Percentiles rank a stretch among this genome's conserved stretches.
Evolutionary conservation across 1,284 basidiomycete genomes (phyloP).

Genomic region (Ceratobasidium sp.): DNA sequence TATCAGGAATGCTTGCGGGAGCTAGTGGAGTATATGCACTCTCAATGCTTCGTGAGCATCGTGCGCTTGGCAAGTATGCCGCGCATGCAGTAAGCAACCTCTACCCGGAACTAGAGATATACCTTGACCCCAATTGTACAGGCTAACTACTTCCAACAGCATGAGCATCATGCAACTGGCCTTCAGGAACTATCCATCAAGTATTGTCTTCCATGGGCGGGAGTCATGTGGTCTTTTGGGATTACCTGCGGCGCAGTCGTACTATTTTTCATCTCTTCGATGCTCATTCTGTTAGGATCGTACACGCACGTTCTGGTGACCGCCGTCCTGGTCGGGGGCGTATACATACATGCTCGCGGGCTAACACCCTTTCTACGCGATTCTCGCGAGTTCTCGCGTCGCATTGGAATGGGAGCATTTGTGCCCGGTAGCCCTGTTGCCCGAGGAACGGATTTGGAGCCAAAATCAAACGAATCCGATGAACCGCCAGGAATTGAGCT

Average conservation of each 20-base stretch:
- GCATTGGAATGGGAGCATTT: neutral
- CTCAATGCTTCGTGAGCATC: slow-evolving; percentile 18
- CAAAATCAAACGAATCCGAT: too few species aligned
- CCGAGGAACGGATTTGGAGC: neutral
- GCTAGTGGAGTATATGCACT: slow-evolving; percentile 6
- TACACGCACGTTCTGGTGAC: slow-evolving; percentile 1
- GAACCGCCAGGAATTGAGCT: too few species aligned
- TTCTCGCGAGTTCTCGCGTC: neutral
- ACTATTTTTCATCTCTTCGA: neutral
- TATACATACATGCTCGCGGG: slow-evolving; percentile 34
- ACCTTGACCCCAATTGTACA: neutral
- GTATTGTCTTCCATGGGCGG: slow-evolving; percentile 34
- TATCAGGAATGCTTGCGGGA: slow-evolving; percentile 1
- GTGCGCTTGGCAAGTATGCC: slow-evolving; percentile 25
- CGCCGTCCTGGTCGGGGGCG: slow-evolving; percentile 15
- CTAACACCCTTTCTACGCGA: neutral
- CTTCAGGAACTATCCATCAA: slow-evolving; percentile 20
- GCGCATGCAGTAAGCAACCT: slow-evolving; percentile 9
- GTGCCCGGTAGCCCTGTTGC: neutral
- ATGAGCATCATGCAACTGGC: slow-evolving; percentile 16
- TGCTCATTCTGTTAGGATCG: neutral
- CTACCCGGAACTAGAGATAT: too few species aligned
- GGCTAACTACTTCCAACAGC: slow-evolving; percentile 29
- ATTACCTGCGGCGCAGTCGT: slow-evolving; percentile 17
- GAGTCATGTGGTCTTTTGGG: slow-evolving; percentile 36